Conservation (phyloP, 805 yeast genomes). For the Cephaloascus fragrans region DNA sequence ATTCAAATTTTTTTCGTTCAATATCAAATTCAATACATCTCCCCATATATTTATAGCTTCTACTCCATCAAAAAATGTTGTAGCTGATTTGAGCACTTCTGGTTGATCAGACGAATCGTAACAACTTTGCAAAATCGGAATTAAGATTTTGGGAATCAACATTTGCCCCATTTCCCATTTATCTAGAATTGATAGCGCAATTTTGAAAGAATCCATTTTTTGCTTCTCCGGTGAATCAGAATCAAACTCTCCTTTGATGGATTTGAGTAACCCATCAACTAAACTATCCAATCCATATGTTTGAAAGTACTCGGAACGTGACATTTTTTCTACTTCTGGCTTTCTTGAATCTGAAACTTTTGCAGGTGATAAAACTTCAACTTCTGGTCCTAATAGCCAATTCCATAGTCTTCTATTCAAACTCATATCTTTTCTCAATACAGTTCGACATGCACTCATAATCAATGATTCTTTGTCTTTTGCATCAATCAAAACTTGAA, state of each 20-base stretch:
- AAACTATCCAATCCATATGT: slow-evolving; percentile 43
- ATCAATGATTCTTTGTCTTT: slow-evolving; percentile 52
- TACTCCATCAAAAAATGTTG: slow-evolving; percentile 73
- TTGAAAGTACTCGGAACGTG: slow-evolving; percentile 50
- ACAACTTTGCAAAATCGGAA: slow-evolving; percentile 51
- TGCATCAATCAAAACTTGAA: slow-evolving; percentile 34
- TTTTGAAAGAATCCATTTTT: slow-evolving; percentile 45
- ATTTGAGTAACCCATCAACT: slow-evolving; percentile 39
- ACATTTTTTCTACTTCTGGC: slow-evolving; percentile 3
- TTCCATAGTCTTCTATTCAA: slow-evolving; percentile 88
- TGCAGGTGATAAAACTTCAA: slow-evolving; percentile 1
- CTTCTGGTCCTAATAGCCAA: slow-evolving; percentile 83
- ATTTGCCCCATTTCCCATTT: slow-evolving; percentile 88
- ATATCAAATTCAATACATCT: slow-evolving; percentile 36
- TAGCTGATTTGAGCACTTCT: slow-evolving; percentile 49
- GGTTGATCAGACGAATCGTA: slow-evolving; percentile 19
- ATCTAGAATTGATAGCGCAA: slow-evolving; percentile 72
- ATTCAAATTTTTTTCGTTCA: slow-evolving; percentile 24
- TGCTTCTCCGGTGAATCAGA: slow-evolving; percentile 14
- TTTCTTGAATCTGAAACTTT: slow-evolving; percentile 1
- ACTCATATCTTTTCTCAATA: slow-evolving; percentile 85
- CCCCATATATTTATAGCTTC: slow-evolving; percentile 79
- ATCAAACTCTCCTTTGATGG: slow-evolving; percentile 22
- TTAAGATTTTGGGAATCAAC: slow-evolving; percentile 59
- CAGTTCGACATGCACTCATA: slow-evolving; percentile 55